Conservation (phyloP, 495 filamentous ascomycete species). For the Aspergillus baeticus region DNA sequence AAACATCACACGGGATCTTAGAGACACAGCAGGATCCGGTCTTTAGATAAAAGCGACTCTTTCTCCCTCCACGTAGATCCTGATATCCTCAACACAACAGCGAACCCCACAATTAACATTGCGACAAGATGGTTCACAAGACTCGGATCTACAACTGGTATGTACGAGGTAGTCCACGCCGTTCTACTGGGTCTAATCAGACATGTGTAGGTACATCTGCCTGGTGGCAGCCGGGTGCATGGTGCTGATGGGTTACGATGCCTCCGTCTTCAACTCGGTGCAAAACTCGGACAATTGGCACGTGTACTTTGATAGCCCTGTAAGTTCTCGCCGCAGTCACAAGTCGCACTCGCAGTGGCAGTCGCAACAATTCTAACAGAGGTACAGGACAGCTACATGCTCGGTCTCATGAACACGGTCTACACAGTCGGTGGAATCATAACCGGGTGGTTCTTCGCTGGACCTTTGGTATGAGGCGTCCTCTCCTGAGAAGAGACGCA, state of each 20-base stretch:
- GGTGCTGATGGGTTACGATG: slow-evolving; percentile 67
- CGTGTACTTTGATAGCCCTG: slow-evolving; percentile 53
- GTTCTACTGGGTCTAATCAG: not conserved
- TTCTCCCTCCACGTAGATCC: not conserved
- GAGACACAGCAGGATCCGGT: no score
- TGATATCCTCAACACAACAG: not conserved
- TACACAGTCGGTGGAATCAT: slow-evolving; percentile 64
- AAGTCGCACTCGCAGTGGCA: not conserved
- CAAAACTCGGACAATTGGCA: slow-evolving; percentile 59
- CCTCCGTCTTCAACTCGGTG: slow-evolving; percentile 63
- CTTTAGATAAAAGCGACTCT: no score
- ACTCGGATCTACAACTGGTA: not conserved
- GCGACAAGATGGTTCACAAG: not conserved
- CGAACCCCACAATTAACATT: not conserved
- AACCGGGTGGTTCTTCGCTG: slow-evolving; percentile 59
- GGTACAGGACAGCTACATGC: slow-evolving; percentile 35
- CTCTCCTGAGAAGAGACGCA: no score
- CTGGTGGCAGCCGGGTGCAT: slow-evolving; percentile 63
- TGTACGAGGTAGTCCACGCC: not conserved
- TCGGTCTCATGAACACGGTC: slow-evolving; percentile 59
- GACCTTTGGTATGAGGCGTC: slow-evolving; percentile 33
- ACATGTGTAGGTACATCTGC: slow-evolving; percentile 52
- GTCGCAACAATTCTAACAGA: not conserved
- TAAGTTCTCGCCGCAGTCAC: not conserved
- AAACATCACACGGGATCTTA: no score